Evolutionary conservation across 2,329 filamentous ascomycete genomes (phyloP).

Genomic region (Botrytis hyacinthi): DNA sequence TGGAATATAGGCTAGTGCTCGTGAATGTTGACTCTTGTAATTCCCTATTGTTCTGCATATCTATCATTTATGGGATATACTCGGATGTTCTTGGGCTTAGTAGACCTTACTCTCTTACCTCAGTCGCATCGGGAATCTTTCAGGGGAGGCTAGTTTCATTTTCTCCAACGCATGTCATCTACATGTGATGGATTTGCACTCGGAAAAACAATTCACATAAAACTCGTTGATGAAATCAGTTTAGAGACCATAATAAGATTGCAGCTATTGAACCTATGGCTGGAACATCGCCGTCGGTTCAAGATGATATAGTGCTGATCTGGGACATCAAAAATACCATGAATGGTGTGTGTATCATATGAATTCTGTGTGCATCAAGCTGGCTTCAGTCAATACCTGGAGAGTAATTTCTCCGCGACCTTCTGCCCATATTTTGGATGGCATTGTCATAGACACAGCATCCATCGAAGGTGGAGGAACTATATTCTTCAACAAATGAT

Average conservation of each 20-base stretch:
- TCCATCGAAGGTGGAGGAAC: background rate
- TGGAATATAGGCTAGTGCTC: background rate
- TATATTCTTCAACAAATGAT: background rate
- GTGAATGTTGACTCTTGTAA: background rate
- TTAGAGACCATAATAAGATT: background rate
- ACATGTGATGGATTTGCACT: no score
- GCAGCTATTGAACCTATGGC: accelerated
- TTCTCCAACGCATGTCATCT: background rate
- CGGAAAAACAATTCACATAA: no score
- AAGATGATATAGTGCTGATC: background rate
- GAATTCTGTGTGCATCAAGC: background rate
- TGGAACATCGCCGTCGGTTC: no score
- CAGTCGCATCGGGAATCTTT: background rate
- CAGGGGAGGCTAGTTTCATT: background rate
- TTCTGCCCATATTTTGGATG: no score
- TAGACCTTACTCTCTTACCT: background rate
- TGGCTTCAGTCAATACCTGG: background rate
- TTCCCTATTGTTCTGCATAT: background rate
- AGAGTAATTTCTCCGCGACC: accelerated
- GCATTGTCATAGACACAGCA: background rate
- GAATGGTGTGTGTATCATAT: background rate
- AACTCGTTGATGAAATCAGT: no score
- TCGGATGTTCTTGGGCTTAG: background rate
- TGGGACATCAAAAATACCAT: background rate
- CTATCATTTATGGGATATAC: background rate